phyloP scores from a whole-genome alignment of 2,329 filamentous ascomycete genomes.

The Cladophialophora psammophila region DNA sequence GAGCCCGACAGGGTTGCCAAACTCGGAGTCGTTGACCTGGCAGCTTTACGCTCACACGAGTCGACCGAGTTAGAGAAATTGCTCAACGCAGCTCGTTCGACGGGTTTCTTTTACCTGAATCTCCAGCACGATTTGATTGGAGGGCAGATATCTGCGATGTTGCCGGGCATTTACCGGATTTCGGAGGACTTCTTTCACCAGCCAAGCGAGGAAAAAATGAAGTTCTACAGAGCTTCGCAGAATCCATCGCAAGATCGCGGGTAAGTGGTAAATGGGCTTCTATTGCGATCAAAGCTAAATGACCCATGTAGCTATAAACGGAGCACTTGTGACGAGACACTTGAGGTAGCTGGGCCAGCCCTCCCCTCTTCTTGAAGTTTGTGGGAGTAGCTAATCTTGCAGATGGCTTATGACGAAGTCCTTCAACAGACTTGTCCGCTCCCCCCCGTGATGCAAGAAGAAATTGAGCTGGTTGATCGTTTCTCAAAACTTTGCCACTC shows the following conservation, averaged over 20 bases:
- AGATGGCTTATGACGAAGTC: constrained; percentile 2
- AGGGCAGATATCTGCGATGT: not conserved
- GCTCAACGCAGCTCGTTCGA: not conserved
- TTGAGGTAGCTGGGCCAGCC: not conserved
- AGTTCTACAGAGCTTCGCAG: not conserved
- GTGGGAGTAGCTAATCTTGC: not conserved
- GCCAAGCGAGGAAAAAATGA: not conserved
- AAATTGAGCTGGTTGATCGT: not conserved
- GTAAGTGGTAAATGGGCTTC: not conserved
- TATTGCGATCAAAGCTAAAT: not conserved
- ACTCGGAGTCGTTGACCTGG: not conserved
- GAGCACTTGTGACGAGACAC: not conserved
- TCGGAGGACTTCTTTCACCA: not conserved
- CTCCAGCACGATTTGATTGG: not conserved
- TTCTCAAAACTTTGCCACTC: not conserved
- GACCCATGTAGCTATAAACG: not conserved
- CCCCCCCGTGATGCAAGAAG: not conserved
- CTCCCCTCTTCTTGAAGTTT: not conserved
- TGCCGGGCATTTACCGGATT: not conserved
- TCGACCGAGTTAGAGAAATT: not conserved
- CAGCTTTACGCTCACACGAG: not conserved
- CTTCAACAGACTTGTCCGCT: not conserved
- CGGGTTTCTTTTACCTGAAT: not conserved
- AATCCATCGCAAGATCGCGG: constrained; percentile 1
- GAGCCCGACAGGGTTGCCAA: not conserved